Evolutionary conservation across 2,329 filamentous ascomycete species (phyloP), one percentile per base, ranked within the genome.

Genomic region (Penicillium freii): DNA sequence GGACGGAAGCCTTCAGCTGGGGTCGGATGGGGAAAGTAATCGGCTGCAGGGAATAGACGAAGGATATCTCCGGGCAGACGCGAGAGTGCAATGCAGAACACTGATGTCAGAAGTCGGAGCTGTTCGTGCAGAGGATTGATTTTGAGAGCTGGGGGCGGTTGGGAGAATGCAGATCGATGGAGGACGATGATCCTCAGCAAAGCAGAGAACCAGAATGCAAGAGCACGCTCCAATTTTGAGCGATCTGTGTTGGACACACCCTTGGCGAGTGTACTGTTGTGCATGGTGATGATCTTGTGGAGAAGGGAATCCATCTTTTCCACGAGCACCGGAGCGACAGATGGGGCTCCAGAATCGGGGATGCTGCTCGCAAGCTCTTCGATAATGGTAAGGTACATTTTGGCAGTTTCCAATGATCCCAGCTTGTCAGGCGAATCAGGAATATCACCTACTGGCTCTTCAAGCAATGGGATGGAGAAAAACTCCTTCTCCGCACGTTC

Each of bases 171-270:
- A 17, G 71, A 64, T 13, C 75, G 74, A 43, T 79, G 76, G 27
- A 78, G 69, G 31, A 74, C 67, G 10, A 76, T 64, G 59, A 78
- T 71, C 39, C 73, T 69, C 5, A 78, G 67, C 34, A 79, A 60
- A 38, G 74, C 67, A n/a, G 71, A 75, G 55, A 76, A 74, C 74
- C 75, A 77, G 54, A 76, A 74, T 9, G 69, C 67, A 38, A 76
- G 64, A 11, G 64, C 64, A 39, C 68, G 65, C 62, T 74, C 70
- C 21, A 70, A 69, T 6, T 63, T 62, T 33, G 63, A 54, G 8
- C 70, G 56, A n/a, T 54, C 56, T 48, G 57, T 63, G 15, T 55
- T 62, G 4, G 63, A 39, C 10, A 53, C 42, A 23, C 54, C 31
- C 29, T 65, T 65, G 21, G 60, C 64, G 49, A 57, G 52, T 47